Evolutionary conservation across 2,329 filamentous ascomycete genomes (phyloP).

Genomic region (Lasiodiplodia gonubiensis): DNA sequence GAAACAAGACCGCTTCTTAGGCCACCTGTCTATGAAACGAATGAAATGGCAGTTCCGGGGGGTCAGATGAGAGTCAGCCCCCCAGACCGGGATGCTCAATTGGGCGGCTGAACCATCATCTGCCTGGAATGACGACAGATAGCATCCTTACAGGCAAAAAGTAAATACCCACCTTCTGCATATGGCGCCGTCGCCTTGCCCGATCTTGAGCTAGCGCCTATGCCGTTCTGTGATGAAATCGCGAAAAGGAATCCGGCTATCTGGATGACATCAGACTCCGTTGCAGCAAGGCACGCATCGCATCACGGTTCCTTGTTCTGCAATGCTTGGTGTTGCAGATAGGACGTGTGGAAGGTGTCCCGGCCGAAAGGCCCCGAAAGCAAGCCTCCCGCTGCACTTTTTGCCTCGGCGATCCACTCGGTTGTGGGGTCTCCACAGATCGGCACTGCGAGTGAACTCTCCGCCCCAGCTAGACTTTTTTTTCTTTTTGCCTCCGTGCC

Average conservation of each 20-base stretch:
- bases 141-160: not conserved
- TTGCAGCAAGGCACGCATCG: not conserved
- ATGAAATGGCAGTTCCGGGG: not conserved
- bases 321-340: not conserved
- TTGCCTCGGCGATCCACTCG: constrained; percentile 19
- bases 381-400: constrained; percentile 16
- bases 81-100: constrained; percentile 4
- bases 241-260: not conserved
- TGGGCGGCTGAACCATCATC: not conserved
- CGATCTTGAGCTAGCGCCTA: not conserved
- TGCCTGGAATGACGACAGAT: constrained; percentile 14
- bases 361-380: constrained; percentile 19
- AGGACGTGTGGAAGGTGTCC: not conserved
- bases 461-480: constrained; percentile 8
- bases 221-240: not conserved
- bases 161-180: constrained; percentile 8
- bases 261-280: constrained; percentile 1
- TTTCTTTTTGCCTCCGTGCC: not conserved
- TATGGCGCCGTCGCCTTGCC: not conserved
- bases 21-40: constrained; percentile 10
- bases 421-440: constrained; percentile 26
- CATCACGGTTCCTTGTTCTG: not conserved
- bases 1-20: constrained; percentile 13
- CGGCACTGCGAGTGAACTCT: constrained; percentile 14
- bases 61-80: constrained; percentile 3